These are phyloP conservation scores for Leptographium radiaticola DNA, from an alignment of 2,329 filamentous ascomycete genomes.

Conservation along the genomic window DNA sequence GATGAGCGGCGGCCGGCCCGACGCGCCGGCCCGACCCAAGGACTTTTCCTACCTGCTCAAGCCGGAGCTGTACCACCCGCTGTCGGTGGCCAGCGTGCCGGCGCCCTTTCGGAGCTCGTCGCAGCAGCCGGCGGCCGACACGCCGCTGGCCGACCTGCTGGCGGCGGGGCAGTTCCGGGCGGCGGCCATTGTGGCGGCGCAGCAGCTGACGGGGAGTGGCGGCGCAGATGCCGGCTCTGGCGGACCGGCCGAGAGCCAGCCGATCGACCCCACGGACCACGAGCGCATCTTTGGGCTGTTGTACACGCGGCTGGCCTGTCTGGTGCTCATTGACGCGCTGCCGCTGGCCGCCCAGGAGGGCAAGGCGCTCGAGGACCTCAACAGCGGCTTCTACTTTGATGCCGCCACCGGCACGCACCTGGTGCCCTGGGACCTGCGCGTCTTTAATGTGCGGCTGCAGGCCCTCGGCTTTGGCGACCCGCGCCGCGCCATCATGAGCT, in stretches of 20 bases:
- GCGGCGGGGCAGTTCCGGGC: conserved; percentile 64
- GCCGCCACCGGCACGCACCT: conserved; percentile 40
- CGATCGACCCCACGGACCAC: conserved; percentile 41
- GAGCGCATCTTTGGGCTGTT: conserved; percentile 61
- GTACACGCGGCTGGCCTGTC: conserved; percentile 68
- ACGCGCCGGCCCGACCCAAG: conserved; percentile 24
- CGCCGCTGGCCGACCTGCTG: conserved; percentile 56
- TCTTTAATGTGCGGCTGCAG: conserved; percentile 72
- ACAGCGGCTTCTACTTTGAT: conserved; percentile 42
- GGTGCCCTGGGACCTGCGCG: conserved; percentile 76
- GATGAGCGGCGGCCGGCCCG: not conserved
- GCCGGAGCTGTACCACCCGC: conserved; percentile 70
- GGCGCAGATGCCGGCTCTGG: conserved; percentile 8
- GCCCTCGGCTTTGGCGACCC: conserved; percentile 77
- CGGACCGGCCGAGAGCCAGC: conserved; percentile 12
- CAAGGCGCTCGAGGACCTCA: conserved; percentile 50
- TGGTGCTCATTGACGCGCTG: conserved; percentile 65
- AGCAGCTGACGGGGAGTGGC: conserved; percentile 41
- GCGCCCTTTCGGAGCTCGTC: conserved; percentile 56
- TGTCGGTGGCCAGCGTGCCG: conserved; percentile 50
- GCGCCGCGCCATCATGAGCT: conserved; percentile 72
- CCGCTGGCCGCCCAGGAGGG: conserved; percentile 56
- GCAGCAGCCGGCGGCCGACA: conserved; percentile 47
- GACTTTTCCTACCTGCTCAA: conserved; percentile 73
- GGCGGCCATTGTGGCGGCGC: conserved; percentile 56